phyloP scores from a whole-genome alignment of 202 grass and related monocot genomes.

The Digitaria exilis region DNA sequence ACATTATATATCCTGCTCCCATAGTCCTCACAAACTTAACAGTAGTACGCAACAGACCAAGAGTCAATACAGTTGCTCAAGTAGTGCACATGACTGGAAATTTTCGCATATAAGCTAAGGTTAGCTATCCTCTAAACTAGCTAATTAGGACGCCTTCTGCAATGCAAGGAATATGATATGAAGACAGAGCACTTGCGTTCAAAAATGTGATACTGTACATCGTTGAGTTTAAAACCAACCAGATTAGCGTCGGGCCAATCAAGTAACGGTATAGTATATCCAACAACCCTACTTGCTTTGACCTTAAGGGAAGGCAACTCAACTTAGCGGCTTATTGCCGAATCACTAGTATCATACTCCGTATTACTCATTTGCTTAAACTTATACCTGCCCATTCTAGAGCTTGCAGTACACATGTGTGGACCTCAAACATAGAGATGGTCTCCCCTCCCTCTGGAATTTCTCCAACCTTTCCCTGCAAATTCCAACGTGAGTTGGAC shows the following conservation, averaged over 20 bases:
- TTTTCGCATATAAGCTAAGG: too few relatives aligned
- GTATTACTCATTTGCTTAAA: neutral
- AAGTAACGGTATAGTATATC: slow-evolving; percentile 1
- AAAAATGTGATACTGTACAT: too few relatives aligned
- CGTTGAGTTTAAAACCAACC: neutral
- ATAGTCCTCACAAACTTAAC: neutral
- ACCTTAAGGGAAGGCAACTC: slow-evolving; percentile 18
- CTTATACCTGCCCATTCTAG: neutral
- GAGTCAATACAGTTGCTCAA: too few relatives aligned
- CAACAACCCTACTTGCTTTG: slow-evolving; percentile 32
- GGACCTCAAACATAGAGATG: neutral
- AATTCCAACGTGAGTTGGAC: neutral
- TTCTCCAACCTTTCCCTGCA: neutral
- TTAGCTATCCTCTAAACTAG: too few relatives aligned
- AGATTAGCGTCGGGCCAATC: neutral
- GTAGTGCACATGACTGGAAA: too few relatives aligned
- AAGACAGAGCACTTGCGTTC: neutral
- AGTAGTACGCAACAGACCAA: too few relatives aligned
- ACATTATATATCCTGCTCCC: too few relatives aligned
- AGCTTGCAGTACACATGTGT: neutral
- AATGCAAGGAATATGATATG: neutral
- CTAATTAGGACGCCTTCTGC: neutral
- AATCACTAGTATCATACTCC: neutral
- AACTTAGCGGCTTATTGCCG: neutral
- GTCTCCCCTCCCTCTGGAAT: neutral